Evolutionary conservation across 176 grass and related monocot genomes (phyloP), one percentile per base, ranked within the genome.

Genomic region (Melocanna baccifera): DNA sequence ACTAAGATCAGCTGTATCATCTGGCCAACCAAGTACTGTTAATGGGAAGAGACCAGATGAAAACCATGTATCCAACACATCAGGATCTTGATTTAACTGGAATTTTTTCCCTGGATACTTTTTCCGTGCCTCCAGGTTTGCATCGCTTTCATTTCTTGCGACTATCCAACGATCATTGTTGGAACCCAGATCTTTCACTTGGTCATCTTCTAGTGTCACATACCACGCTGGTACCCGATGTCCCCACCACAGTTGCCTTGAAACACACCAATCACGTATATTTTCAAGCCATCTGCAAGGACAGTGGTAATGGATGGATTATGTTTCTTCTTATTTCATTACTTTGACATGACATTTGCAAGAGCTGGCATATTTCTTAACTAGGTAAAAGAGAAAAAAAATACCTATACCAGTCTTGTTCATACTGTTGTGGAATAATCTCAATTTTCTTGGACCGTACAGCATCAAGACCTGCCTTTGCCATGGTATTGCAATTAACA

Each of bases 41-140:
- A 97, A 81, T 14, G 95, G 95, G 47, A 97, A 97, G 29, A 97
- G 88, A 83, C 95, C 95, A 55, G 95, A 86, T 41, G 92, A 94
- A 78, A 97, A 97, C 95, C 95, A 97, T 15, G 92, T 97, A 80
- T 97, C 95, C 43, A 97, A 76, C 19, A 97, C 95, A 87, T 97
- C 95, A 86, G 92, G 95, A 85, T 97, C 95, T 87, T 89, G 95
- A 84, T 73, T 63, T 43, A 97, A 87, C 66, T 62, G 69, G 50
- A 86, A 89, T 82, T 88, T 88, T 67, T 84, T 93, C 62, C 90
- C 95, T 59, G 84, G 20, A 76, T 92, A 97, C 36, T 84, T 91
- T 62, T 82, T 39, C 70, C 91, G 81, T 71, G 95, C 88, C 88
- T 92, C 90, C 15, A 87, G 66, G 13, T 88, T 47, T 34, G 92